A percentile compares a stretch with the other conserved stretches of the same genome.
phyloP scores from a whole-genome alignment of 2,329 filamentous ascomycete genomes.

The Cercospora brassicicola region DNA sequence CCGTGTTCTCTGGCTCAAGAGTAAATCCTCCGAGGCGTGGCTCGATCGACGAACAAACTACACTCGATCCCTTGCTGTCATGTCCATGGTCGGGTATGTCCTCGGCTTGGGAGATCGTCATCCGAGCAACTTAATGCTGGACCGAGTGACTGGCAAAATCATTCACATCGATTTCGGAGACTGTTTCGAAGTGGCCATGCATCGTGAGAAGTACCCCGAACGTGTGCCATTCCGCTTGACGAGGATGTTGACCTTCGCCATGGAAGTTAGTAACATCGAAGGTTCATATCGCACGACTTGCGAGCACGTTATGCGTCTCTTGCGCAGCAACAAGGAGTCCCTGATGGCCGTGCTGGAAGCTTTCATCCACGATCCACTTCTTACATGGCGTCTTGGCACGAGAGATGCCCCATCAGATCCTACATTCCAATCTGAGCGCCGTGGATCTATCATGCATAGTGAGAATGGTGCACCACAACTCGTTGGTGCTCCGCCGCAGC shows the following conservation, averaged over 20 bases:
- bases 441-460: conserved; percentile 58
- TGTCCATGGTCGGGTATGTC: conserved; percentile 99
- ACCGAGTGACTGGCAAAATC: conserved; percentile 92
- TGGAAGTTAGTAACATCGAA: conserved; percentile 99
- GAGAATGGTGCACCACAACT: conserved; percentile 34
- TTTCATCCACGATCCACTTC: conserved; percentile 98
- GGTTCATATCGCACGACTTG: conserved; percentile 97
- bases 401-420: conserved; percentile 62
- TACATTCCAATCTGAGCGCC: conserved; percentile 61
- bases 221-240: conserved; percentile 96
- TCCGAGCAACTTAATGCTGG: conserved; percentile 96
- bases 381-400: conserved; percentile 84
- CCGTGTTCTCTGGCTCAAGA: conserved; percentile 97
- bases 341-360: conserved; percentile 98
- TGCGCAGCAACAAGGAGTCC: conserved; percentile 96
- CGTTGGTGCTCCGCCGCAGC: not conserved
- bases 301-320: conserved; percentile 95
- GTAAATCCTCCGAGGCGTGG: conserved; percentile 96
- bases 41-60: conserved; percentile 98
- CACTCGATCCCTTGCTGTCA: conserved; percentile 92
- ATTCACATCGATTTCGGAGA: conserved; percentile 99
- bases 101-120: conserved; percentile 94
- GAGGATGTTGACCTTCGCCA: conserved; percentile 97
- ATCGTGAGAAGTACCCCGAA: conserved; percentile 98
- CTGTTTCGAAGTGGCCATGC: conserved; percentile 99